Conservation (phyloP, 176 grass and related monocot species). For the Dactylis glomerata region DNA sequence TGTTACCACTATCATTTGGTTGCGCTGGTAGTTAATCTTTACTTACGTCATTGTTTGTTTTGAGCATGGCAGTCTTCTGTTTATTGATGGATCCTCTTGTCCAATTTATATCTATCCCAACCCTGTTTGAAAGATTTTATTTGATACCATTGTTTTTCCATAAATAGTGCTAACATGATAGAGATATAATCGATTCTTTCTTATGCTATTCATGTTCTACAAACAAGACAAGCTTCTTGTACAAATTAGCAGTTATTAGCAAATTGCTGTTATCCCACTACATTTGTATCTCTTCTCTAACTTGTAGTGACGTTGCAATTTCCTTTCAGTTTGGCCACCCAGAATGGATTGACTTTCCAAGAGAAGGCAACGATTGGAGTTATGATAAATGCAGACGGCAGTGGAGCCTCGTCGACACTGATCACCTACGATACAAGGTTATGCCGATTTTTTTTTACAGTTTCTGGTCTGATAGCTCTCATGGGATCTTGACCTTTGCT, state of each 20-base stretch:
- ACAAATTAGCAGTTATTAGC: neutral
- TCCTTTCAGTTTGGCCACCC: constrained; percentile 94
- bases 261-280: neutral
- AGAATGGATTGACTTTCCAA: constrained; percentile 99
- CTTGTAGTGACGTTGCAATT: neutral
- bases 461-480: neutral
- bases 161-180: neutral
- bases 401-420: constrained; percentile 86
- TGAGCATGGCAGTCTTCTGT: neutral
- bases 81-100: constrained; percentile 10
- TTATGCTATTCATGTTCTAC: constrained; percentile 24
- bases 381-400: constrained; percentile 98
- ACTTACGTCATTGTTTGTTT: neutral
- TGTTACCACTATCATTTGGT: neutral
- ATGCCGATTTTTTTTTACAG: neutral
- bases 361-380: constrained; percentile 90
- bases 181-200: neutral
- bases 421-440: constrained; percentile 97
- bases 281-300: neutral
- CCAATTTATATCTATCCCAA: neutral
- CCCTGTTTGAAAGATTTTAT: neutral
- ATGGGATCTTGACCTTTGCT: neutral
- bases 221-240: neutral
- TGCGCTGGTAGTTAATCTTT: neutral
- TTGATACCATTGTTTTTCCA: neutral